Evolutionary conservation across 2,329 filamentous ascomycete species (phyloP), one percentile per base, ranked within the genome.

Genomic region (Trichophyton equinum): DNA sequence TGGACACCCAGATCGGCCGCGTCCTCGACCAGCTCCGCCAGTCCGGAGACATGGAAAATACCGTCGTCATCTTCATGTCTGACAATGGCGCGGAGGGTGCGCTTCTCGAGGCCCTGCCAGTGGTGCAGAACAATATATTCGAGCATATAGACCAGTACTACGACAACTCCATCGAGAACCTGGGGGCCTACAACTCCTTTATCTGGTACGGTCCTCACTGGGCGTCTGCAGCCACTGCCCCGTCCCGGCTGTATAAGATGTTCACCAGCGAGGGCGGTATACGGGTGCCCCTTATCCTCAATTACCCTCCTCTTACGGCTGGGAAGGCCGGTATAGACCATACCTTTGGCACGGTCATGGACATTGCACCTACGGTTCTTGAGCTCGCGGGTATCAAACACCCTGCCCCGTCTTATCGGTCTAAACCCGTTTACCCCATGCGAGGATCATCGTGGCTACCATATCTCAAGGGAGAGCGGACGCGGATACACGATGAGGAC

Each of bases 11-110:
- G 62, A 78, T 86, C 18, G 83, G 83, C 42, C 81, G 80, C 61
- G 79, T 85, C 1, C 72, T 84, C 22, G 73, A 81, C 40, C 81
- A 84, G 65, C 76, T 85, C 2, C 73, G 80, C 61, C 68, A 76
- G 49, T 80, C 78, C 1, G 81, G 78, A 61, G 82, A 86, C 67
- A 74, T 82, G 0, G 83, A 86, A 64, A 84, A 85, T 68, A 86
- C 83, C 1, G 81, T 85, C 63, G 76, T 86, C 58, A 78, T 80
- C 67, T 85, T 86, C 75, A 80, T 85, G 74, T 82, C 78, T 0
- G 82, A 85, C 70, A 85, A 85, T 63, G 82, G 82, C 1, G 82
- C 82, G 9, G 82, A 85, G 65, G 82, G 82, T 9, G 80, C 79
- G 15, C 77, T 77, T 1, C 81, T 82, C 64, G 82, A 85, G 65